phyloP scores from a whole-genome alignment of 2,329 filamentous ascomycete genomes.

The Pestalotiopsis sp. region DNA sequence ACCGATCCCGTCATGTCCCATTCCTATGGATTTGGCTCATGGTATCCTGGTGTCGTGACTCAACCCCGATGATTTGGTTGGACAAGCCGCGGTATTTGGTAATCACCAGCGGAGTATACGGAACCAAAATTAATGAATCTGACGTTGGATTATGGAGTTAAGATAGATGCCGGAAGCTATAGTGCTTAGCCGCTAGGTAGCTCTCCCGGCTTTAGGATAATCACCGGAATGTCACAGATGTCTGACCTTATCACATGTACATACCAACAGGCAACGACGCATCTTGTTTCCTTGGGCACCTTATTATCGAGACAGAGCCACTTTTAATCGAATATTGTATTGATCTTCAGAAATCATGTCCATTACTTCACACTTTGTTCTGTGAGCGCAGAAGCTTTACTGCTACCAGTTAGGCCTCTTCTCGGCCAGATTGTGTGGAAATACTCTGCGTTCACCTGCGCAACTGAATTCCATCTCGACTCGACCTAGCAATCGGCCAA shows the following conservation, averaged over 20 bases:
- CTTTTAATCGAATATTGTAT: neutral
- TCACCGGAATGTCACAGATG: neutral
- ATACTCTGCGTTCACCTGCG: neutral
- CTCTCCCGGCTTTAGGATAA: neutral
- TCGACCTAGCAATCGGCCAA: too few species aligned
- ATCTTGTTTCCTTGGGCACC: neutral
- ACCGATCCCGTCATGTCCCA: too few species aligned
- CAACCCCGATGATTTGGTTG: neutral
- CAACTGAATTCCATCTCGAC: too few species aligned
- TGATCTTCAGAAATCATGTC: neutral
- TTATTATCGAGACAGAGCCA: neutral
- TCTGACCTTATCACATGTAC: neutral
- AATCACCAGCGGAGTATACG: neutral
- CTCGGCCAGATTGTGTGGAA: neutral
- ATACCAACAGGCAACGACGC: neutral
- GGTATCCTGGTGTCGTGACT: too few species aligned
- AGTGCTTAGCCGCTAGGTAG: neutral
- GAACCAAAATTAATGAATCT: neutral
- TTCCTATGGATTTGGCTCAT: too few species aligned
- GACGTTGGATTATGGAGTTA: neutral
- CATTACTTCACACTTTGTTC: neutral
- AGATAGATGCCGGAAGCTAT: neutral
- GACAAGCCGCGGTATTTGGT: neutral
- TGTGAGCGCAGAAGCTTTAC: neutral
- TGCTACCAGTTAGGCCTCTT: neutral